Evolutionary conservation across 2,329 filamentous ascomycete genomes (phyloP), one percentile per base, ranked within the genome.

Genomic region (Nothomitra cinnamomea): DNA sequence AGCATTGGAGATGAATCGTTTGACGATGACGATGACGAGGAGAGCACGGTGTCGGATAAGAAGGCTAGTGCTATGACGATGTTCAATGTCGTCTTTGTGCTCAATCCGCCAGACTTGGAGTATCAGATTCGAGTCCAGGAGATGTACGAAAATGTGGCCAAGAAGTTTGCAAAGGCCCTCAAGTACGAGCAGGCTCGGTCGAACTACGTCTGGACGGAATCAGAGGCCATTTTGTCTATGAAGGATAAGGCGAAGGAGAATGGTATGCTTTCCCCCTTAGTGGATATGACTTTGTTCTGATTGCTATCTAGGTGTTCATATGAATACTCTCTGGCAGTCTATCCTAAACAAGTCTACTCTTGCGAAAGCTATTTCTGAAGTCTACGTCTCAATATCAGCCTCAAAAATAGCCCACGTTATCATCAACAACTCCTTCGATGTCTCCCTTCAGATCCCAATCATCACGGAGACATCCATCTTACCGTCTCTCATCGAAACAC

Each of bases 71-170:
- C 79, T 48, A 89, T 96, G 85, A 88, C 83, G 57, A 96, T 96
- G 90, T 98, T 98, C 69, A 94, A 95, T 65, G 78, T 95, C 10
- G 88, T 96, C 22, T 96, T 96, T 65, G 85, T 95, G 51, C 72
- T 95, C 58, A 84, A 87, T 59, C 85, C 88, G 2, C 83, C 82
- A 51, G 79, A 82, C 52, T 73, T 89, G 54, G 85, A 95, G 63
- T 81, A 84, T 58, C 84, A 85, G 54, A 74, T 72, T 62, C 72
- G 78, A 12, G 72, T 94, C 47, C 78, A 83, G 43, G 85, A 94
- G 58, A 82, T 95, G 63, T 95, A 95, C 65, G 76, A 85, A 53
- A 85, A 95, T 64, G 83, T 96, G 40, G 83, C 89, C 58, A 92
- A 89, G 66, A 94, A 94, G 67, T 82, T 95, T 61, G 89, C 88